phyloP scores from a whole-genome alignment of 192 early-diverging fungal genomes.

The Backusella mclennaniae region DNA sequence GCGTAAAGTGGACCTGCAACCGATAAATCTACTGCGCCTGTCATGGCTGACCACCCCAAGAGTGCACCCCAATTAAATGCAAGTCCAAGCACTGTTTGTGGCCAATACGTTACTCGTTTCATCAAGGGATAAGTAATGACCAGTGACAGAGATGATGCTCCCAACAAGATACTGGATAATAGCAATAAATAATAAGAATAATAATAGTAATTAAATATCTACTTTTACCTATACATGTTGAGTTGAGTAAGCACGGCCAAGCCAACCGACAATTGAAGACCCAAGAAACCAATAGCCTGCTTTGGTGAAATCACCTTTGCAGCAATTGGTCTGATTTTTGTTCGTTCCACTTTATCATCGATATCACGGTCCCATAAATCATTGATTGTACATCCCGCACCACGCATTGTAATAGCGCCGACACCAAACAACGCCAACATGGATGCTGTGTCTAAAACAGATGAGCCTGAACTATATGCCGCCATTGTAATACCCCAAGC shows the following conservation, averaged over 20 bases:
- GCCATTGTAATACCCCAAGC: conserved; percentile 79
- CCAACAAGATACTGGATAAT: conserved; percentile 65
- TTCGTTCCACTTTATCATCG: conserved; percentile 84
- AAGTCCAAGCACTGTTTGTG: conserved; percentile 84
- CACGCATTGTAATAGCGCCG: conserved; percentile 90
- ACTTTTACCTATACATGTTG: conserved; percentile 73
- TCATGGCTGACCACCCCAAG: conserved; percentile 83
- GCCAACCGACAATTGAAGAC: conserved; percentile 73
- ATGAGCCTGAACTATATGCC: conserved; percentile 53
- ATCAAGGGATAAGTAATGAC: conserved; percentile 86
- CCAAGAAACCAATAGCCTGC: conserved; percentile 78
- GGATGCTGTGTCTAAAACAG: conserved; percentile 49
- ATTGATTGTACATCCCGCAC: conserved; percentile 96
- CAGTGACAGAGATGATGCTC: conserved; percentile 75
- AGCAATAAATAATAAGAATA: no score
- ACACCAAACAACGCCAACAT: conserved; percentile 81
- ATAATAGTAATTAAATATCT: no score
- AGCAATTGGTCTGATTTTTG: conserved; percentile 79
- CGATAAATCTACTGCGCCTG: conserved; percentile 59
- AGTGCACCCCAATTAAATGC: conserved; percentile 95
- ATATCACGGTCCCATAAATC: conserved; percentile 95
- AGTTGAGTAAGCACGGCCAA: conserved; percentile 86
- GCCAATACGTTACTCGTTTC: conserved; percentile 97
- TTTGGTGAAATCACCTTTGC: conserved; percentile 65
- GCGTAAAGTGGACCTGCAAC: conserved; percentile 83